phyloP scores from a whole-genome alignment of 805 yeast genomes.

The Zygotorulaspora florentina region DNA sequence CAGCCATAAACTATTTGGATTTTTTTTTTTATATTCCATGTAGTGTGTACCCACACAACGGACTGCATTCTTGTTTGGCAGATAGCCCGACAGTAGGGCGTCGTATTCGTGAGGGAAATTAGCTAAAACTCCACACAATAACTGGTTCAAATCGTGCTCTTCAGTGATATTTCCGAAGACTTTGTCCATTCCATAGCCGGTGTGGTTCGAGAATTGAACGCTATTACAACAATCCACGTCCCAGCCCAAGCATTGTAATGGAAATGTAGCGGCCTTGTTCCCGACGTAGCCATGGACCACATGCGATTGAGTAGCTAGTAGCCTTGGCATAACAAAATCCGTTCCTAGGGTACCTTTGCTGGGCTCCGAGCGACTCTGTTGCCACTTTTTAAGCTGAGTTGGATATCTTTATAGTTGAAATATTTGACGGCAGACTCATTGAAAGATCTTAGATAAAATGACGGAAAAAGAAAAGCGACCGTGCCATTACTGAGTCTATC shows the following conservation, averaged over 20 bases:
- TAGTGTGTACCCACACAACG: slow-evolving; percentile 46
- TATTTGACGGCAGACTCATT: neutral
- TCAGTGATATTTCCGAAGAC: slow-evolving; percentile 50
- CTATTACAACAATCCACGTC: slow-evolving; percentile 88
- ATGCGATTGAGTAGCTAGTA: slow-evolving; percentile 58
- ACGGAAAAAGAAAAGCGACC: neutral
- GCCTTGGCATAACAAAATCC: slow-evolving; percentile 7
- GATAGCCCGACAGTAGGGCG: slow-evolving; percentile 74
- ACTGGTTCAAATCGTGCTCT: slow-evolving; percentile 43
- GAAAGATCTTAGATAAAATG: neutral
- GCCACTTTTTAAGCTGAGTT: neutral
- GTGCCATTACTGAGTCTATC: neutral
- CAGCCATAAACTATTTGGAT: slow-evolving; percentile 47
- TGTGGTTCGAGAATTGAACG: slow-evolving; percentile 86
- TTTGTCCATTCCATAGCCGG: slow-evolving; percentile 73
- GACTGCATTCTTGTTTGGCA: slow-evolving; percentile 59
- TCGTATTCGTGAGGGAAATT: slow-evolving; percentile 51
- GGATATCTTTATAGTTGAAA: neutral
- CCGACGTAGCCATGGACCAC: slow-evolving; percentile 97
- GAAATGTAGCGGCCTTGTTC: slow-evolving; percentile 84
- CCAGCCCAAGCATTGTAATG: slow-evolving; percentile 84
- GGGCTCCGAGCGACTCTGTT: neutral
- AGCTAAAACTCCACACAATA: slow-evolving; percentile 49
- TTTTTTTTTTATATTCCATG: slow-evolving; percentile 28
- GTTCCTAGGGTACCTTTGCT: neutral